Base-by-base conservation (phyloP, 2,329 filamentous ascomycete species). In the Cercospora sojina region DNA sequence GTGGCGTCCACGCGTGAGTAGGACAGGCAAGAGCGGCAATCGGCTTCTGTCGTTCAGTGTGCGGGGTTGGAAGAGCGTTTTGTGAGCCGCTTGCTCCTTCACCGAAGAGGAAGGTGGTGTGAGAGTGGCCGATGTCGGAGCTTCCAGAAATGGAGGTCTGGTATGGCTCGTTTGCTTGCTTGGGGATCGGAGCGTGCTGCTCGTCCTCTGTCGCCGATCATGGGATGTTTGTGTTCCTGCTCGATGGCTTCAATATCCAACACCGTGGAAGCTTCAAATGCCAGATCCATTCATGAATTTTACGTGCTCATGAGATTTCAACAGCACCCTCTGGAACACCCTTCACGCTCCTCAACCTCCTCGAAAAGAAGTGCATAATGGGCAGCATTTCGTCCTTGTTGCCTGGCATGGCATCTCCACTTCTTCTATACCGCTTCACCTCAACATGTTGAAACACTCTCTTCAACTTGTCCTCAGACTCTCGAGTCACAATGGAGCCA, bases 381-480 rank as follows among this genome's bases (percentile, higher is more conserved):
- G 93, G 93, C 74, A 93, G 76, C 85, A 96, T 93, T 83, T 98
- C 93, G 10, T 96, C 92, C 62, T 90, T 84, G 76, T 85, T 90
- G 55, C 83, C 82, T n/a, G 93, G 92, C 93, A 97, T 97, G 1
- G 85, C 85, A 77, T 96, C 92, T 5, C 89, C 91, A 2, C 77
- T 79, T 75, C 89, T 87, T 74, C 84, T 86, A 87, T 91, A 95
- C 74, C 86, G 86, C 64, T 88, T 88, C 69, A 89, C 83, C 77
- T 87, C 84, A 23, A 92, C 87, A 73, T 88, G 83, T 69, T 77
- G 71, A 62, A 79, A 80, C 25, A 75, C 66, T 7, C 82, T 81
- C 76, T 87, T 90, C 38, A 93, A 80, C 65, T 84, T 81, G n/a
- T 87, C 84, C 16, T 90, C 82, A 0, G 87, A 87, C 9, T 87